Evolutionary conservation across 306 rosid species (phyloP).

Genomic region (Leucaena leucocephala): DNA sequence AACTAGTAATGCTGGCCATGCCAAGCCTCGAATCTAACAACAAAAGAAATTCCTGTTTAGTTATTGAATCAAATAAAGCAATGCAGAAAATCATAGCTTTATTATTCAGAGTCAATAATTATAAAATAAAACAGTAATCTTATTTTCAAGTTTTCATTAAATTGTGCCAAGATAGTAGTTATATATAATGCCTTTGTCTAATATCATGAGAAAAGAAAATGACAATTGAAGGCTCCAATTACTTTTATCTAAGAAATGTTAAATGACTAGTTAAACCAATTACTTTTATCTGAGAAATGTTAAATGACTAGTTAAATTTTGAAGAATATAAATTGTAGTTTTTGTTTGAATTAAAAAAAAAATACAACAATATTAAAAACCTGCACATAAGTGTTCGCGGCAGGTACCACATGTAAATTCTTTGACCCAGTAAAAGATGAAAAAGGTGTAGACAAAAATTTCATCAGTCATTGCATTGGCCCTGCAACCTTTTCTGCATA

Average conservation of each 20-base stretch:
- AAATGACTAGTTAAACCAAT: no score
- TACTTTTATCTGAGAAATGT: slow-evolving; percentile 14
- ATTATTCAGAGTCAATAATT: slow-evolving; percentile 20
- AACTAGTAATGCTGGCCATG: slow-evolving; percentile 75
- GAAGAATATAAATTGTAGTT: slow-evolving; percentile 20
- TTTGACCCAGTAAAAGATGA: slow-evolving; percentile 83
- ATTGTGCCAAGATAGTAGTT: neutral
- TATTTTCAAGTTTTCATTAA: slow-evolving; percentile 24
- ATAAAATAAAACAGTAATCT: slow-evolving; percentile 15
- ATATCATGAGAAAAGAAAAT: slow-evolving; percentile 7
- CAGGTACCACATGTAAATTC: slow-evolving; percentile 68
- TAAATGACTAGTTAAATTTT: neutral
- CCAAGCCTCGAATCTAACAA: slow-evolving; percentile 67
- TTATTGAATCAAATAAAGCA: slow-evolving; percentile 28
- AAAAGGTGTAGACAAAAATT: slow-evolving; percentile 40
- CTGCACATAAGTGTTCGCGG: slow-evolving; percentile 88
- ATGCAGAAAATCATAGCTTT: slow-evolving; percentile 31
- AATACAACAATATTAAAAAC: slow-evolving; percentile 42
- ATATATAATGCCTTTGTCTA: slow-evolving; percentile 13
- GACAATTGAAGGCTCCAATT: slow-evolving; percentile 25
- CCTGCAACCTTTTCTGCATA: slow-evolving; percentile 30
- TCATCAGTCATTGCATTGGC: slow-evolving; percentile 42
- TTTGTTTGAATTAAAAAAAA: slow-evolving; percentile 25
- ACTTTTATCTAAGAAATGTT: no score
- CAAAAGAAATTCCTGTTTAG: slow-evolving; percentile 13